Conservation (phyloP, 2,329 filamentous ascomycete species). For the Fonsecaea erecta region DNA sequence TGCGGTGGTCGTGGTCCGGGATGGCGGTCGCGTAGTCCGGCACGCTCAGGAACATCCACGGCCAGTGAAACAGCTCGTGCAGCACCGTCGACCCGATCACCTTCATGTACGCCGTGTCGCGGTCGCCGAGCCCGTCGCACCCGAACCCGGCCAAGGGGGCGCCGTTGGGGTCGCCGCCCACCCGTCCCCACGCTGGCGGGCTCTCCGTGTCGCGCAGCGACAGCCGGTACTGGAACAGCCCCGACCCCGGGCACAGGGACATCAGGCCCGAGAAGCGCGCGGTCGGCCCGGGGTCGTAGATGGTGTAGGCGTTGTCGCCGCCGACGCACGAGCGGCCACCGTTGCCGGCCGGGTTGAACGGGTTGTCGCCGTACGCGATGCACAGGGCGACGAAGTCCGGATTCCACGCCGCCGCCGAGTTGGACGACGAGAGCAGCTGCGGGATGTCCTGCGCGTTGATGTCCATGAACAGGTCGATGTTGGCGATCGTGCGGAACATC, state of each 20-base stretch:
- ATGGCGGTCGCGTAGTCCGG: conserved; percentile 6
- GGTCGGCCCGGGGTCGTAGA: neutral
- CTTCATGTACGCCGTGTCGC: conserved; percentile 9
- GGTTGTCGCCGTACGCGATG: neutral
- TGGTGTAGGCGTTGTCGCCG: neutral
- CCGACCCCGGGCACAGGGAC: neutral
- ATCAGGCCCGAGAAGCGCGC: neutral
- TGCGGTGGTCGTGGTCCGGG: neutral
- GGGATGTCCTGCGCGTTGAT: neutral
- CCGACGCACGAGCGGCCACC: neutral
- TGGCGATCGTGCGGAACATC: conserved; percentile 12
- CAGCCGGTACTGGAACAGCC: neutral
- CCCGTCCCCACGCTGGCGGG: conserved; percentile 4
- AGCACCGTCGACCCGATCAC: conserved; percentile 4
- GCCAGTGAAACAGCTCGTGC: conserved; percentile 20
- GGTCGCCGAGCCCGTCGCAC: conserved; percentile 11
- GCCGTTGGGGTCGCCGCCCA: neutral
- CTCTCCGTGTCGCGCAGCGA: neutral
- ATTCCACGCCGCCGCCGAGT: neutral
- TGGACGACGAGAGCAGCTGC: conserved; percentile 2
- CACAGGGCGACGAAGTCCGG: neutral
- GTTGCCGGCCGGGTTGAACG: neutral
- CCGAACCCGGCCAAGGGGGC: conserved; percentile 2
- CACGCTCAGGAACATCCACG: neutral
- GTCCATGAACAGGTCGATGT: conserved; percentile 1